These are phyloP conservation scores for Cylindricascospora bacillispora DNA, from an alignment of 1,139 yeast genomes.

Conservation along the genomic window DNA sequence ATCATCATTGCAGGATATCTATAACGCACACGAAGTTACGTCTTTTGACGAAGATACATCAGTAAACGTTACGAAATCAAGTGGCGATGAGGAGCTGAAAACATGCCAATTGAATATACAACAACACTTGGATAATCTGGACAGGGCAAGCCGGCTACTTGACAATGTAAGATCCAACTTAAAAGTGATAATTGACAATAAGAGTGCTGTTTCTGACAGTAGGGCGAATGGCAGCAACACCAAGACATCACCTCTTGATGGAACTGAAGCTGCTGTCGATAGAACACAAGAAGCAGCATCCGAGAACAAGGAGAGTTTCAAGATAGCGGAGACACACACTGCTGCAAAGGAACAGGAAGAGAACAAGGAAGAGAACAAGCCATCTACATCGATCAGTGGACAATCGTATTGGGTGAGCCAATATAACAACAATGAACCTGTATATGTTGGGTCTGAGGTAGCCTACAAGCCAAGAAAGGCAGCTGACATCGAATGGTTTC, in stretches of 20 bases:
- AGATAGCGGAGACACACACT: background rate
- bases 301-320: background rate
- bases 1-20: slow-evolving; percentile 54
- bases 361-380: background rate
- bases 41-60: slow-evolving; percentile 37
- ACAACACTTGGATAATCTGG: slow-evolving; percentile 46
- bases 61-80: slow-evolving; percentile 19
- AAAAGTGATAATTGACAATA: slow-evolving; percentile 14
- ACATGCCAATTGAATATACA: slow-evolving; percentile 31
- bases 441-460: slow-evolving; percentile 65
- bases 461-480: slow-evolving; percentile 69
- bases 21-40: slow-evolving; percentile 44
- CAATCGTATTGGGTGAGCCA: slow-evolving; percentile 28
- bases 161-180: slow-evolving; percentile 27
- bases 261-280: background rate
- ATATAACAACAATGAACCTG: slow-evolving; percentile 49
- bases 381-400: slow-evolving; percentile 10
- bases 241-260: slow-evolving; percentile 3
- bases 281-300: slow-evolving; percentile 1
- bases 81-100: slow-evolving; percentile 32
- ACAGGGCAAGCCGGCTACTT: slow-evolving; percentile 38
- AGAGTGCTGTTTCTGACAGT: background rate
- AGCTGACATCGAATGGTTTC: slow-evolving; percentile 89
- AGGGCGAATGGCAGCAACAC: slow-evolving; percentile 1
- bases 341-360: slow-evolving; percentile 1